Conservation (phyloP, 2,329 filamentous ascomycete genomes). For the Paraphoma chrysanthemicola region DNA sequence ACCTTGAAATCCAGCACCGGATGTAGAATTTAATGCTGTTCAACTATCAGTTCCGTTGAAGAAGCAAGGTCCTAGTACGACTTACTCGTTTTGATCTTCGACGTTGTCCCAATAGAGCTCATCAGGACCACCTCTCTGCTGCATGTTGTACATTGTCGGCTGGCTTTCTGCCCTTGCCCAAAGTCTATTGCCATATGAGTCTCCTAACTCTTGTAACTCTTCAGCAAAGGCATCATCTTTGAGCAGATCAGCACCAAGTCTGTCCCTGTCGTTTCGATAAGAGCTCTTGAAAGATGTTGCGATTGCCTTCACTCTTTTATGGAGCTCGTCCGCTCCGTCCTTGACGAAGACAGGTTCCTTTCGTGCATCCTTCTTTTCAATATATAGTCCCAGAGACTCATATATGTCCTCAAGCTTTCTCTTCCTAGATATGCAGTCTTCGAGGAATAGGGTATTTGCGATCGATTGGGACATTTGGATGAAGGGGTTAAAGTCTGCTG, state of each 20-base stretch:
- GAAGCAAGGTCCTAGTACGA: background rate
- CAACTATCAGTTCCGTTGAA: background rate
- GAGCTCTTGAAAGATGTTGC: slow-evolving; percentile 4
- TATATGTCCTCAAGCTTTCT: slow-evolving; percentile 5
- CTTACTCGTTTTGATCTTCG: slow-evolving; percentile 9
- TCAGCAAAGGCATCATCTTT: slow-evolving; percentile 8
- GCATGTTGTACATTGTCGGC: background rate
- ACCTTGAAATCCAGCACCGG: slow-evolving; percentile 17
- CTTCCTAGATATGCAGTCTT: slow-evolving; percentile 11
- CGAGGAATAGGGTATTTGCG: slow-evolving; percentile 12
- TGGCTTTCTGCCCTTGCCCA: slow-evolving; percentile 10
- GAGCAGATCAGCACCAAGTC: slow-evolving; percentile 1
- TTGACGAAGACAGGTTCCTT: slow-evolving; percentile 9
- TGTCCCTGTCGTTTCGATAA: slow-evolving; percentile 1
- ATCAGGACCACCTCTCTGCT: background rate
- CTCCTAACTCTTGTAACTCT: slow-evolving; percentile 5
- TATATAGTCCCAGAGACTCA: slow-evolving; percentile 12
- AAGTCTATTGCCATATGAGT: slow-evolving; percentile 9
- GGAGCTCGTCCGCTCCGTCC: slow-evolving; percentile 11
- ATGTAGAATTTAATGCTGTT: slow-evolving; percentile 15
- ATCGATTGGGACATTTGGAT: slow-evolving; percentile 8
- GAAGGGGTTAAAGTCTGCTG: background rate
- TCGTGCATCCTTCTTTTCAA: slow-evolving; percentile 1
- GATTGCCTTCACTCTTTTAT: slow-evolving; percentile 11
- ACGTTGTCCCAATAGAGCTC: slow-evolving; percentile 10